Base-by-base conservation (phyloP, 352 stramenopile genomes). In the Phytophthora uliginosa region DNA sequence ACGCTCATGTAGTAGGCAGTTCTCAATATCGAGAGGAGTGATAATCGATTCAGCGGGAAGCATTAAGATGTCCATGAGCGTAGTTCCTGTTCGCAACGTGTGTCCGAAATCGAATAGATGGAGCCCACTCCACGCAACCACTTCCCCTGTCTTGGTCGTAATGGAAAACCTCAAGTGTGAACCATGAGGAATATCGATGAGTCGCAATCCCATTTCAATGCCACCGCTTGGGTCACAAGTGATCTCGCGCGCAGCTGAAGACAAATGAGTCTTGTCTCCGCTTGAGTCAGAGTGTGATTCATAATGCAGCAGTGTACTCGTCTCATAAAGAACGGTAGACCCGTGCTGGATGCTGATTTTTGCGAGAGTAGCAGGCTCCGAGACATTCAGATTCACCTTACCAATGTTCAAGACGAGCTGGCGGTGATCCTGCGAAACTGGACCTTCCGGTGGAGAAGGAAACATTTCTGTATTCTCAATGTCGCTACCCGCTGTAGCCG, bases 21-120 rank as follows among this genome's bases (percentile, higher is more conserved):
- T 94, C 54, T 93, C 88, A 17, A 95, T 90, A 12, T 92, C 83
- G 6, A 95, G 74, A 0, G 86, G 73, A 7, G 87, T 95, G 13
- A 89, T 78, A 28, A 74, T 78, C 1, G 57, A 67, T 7, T 65
- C 70, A 26, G 55, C 47, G 48, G 54, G 74, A 36, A 58, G 59
- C 51, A 53, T 67, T 20, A 76, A 71, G 6, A 97, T 79, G 54
- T 93, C 83, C 40, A 95, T 62, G 0, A 69, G 45, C 4, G 84
- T 66, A 2, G 77, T 75, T 13, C 89, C 89, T 18, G 66, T 84
- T 34, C 88, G 74, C 50, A 97, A 65, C 0, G 73, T 82, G 47
- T 97, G 89, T 2, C 90, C 84, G 67, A 96, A 97, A 53, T 95
- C 88, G 31, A 97, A 95, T 9, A 96, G 64, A 24, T 95, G 85